phyloP scores from a whole-genome alignment of 2,329 filamentous ascomycete genomes.

The Sporothrix phasma region DNA sequence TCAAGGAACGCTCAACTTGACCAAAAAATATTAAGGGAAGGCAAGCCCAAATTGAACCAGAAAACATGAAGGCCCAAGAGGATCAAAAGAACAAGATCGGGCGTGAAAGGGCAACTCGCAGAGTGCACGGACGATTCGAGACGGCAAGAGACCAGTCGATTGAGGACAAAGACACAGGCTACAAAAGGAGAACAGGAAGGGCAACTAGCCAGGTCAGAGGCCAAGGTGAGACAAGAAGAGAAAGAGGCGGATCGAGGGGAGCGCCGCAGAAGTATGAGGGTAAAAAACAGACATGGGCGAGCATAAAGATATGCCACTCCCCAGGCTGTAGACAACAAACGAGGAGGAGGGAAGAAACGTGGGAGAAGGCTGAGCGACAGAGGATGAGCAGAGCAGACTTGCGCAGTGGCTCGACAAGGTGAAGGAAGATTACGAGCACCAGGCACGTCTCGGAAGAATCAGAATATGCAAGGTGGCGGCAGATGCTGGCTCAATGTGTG shows the following conservation, averaged over 20 bases:
- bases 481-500: background rate
- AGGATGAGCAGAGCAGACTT: background rate
- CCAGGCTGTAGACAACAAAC: background rate
- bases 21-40: background rate
- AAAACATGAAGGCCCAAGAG: background rate
- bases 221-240: background rate
- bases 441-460: background rate
- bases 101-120: background rate
- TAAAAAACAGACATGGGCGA: background rate
- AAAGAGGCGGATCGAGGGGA: background rate
- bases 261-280: background rate
- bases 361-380: background rate
- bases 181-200: background rate
- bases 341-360: background rate
- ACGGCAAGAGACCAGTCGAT: background rate
- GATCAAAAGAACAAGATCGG: background rate
- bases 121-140: background rate
- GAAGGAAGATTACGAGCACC: background rate
- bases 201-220: background rate
- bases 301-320: background rate
- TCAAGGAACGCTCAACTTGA: background rate
- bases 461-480: background rate
- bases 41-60: background rate
- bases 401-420: constrained; percentile 3
- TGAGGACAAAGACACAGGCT: constrained; percentile 5